A percentile compares a stretch with the other conserved stretches of the same genome.
phyloP scores from a whole-genome alignment of 176 grass and related monocot genomes.

The Carex pumila region DNA sequence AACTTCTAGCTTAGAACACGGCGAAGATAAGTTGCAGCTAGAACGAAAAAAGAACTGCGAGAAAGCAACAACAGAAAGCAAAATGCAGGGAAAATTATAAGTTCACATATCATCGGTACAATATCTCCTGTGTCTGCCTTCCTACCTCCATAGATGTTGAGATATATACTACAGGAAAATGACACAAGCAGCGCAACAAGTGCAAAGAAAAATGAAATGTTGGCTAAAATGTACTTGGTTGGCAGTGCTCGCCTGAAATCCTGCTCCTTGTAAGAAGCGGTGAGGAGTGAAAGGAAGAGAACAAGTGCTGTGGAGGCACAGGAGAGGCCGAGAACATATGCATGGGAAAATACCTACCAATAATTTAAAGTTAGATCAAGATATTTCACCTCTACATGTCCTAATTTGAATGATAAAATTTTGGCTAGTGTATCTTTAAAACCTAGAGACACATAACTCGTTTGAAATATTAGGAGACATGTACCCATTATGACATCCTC shows the following conservation, averaged over 20 bases:
- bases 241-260: constrained; percentile 21
- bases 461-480: background rate
- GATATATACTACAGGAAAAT: constrained; percentile 22
- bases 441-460: background rate
- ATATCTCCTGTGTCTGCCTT: background rate
- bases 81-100: constrained; percentile 9
- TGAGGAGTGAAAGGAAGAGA: constrained; percentile 27
- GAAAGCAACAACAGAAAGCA: constrained; percentile 4
- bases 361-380: background rate
- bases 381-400: background rate
- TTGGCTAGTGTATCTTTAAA: background rate
- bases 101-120: constrained; percentile 14
- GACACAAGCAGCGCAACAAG: constrained; percentile 16
- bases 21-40: background rate
- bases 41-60: background rate
- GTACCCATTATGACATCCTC: background rate
- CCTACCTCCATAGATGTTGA: constrained; percentile 21
- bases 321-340: constrained; percentile 26
- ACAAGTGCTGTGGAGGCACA: constrained; percentile 19
- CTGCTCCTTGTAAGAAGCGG: constrained; percentile 21
- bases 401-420: background rate
- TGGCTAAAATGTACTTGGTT: constrained; percentile 15
- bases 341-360: constrained; percentile 15
- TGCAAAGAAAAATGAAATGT: constrained; percentile 12
- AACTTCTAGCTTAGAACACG: background rate